phyloP scores from a whole-genome alignment of 108 stramenopile species.

The Hondaea fermentalgiana region DNA sequence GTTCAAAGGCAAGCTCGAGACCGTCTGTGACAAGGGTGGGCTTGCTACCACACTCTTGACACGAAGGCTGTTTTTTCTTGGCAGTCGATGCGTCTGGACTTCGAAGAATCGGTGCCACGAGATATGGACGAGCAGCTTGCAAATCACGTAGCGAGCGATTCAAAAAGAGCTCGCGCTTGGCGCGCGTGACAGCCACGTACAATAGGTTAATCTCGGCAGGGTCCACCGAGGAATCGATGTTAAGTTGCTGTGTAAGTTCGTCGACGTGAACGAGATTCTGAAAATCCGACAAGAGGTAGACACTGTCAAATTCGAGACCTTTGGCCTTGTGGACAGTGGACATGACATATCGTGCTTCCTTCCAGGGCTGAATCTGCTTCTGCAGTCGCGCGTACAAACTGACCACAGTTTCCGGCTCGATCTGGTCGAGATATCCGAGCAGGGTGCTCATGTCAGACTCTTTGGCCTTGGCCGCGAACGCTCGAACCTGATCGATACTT shows the following conservation, averaged over 20 bases:
- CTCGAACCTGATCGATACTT: neutral
- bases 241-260: neutral
- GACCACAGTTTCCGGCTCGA: neutral
- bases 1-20: too few species aligned
- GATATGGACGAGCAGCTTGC: neutral
- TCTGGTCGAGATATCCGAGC: neutral
- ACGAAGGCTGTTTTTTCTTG: too few species aligned
- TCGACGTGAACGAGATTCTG: neutral
- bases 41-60: too few species aligned
- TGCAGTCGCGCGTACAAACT: neutral
- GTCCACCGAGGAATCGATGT: neutral
- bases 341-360: neutral
- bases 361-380: neutral
- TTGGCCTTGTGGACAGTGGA: constrained; percentile 4
- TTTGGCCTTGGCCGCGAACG: neutral
- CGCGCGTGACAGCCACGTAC: neutral
- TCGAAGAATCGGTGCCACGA: neutral
- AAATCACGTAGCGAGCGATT: neutral
- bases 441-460: neutral
- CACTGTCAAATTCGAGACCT: neutral
- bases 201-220: neutral
- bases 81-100: too few species aligned
- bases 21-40: too few species aligned
- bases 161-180: neutral
- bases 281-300: neutral